Evolutionary conservation across 345 rosid species (phyloP).

Genomic region (Hirschfeldia incana): DNA sequence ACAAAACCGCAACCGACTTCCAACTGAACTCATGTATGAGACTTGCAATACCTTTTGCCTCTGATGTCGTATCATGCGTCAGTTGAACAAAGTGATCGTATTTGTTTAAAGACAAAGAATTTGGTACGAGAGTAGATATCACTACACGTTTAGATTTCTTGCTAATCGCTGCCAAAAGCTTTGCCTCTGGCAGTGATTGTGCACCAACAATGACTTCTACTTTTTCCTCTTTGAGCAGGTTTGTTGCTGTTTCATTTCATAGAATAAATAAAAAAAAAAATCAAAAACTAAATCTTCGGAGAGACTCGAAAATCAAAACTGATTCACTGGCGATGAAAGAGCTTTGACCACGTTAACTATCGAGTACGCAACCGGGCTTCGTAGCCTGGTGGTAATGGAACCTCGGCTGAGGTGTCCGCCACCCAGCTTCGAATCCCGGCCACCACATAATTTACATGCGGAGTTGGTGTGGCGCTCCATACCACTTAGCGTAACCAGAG

Average conservation of each 20-base stretch:
- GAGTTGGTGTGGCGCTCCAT: too few species aligned
- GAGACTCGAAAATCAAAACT: too few species aligned
- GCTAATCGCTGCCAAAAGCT: not conserved
- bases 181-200: not conserved
- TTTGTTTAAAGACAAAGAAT: not conserved
- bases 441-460: too few species aligned
- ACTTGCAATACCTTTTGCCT: conserved; percentile 10
- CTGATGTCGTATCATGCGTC: not conserved
- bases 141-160: not conserved
- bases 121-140: not conserved
- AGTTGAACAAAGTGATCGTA: not conserved
- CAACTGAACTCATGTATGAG: conserved; percentile 17
- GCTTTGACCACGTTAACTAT: too few species aligned
- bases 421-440: too few species aligned
- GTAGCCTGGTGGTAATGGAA: too few species aligned
- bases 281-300: too few species aligned
- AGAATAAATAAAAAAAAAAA: too few species aligned
- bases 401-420: too few species aligned
- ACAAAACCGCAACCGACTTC: conserved; percentile 23
- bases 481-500: too few species aligned
- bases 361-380: too few species aligned
- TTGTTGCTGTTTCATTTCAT: not conserved
- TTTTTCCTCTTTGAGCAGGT: not conserved
- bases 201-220: not conserved
- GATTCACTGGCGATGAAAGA: too few species aligned